phyloP scores from a whole-genome alignment of 2,329 filamentous ascomycete genomes.

The Juglanconis oblonga region DNA sequence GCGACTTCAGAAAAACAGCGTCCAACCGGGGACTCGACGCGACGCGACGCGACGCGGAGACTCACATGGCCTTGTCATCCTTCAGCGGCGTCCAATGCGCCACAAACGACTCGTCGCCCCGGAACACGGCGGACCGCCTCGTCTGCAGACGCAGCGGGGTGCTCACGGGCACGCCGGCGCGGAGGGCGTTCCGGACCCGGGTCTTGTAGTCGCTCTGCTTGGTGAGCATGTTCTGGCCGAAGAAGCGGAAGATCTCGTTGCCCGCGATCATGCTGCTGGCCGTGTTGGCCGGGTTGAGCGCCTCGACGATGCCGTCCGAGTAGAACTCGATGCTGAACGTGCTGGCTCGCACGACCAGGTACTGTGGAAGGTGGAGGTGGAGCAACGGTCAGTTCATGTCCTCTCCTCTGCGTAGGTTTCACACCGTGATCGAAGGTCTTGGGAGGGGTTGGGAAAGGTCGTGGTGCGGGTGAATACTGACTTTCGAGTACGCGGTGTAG shows the following conservation, averaged over 20 bases:
- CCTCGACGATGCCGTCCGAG: conserved; percentile 24
- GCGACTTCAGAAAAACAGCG: not conserved
- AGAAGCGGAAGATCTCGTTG: conserved; percentile 26
- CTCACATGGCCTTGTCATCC: conserved; percentile 19
- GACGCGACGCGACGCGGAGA: not conserved
- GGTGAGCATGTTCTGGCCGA: conserved; percentile 25
- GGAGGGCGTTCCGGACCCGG: conserved; percentile 18
- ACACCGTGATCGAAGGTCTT: too few species aligned
- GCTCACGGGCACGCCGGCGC: conserved; percentile 30
- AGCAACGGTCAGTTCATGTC: too few species aligned
- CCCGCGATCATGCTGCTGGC: conserved; percentile 21
- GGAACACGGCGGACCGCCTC: conserved; percentile 24
- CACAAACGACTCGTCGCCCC: conserved; percentile 24
- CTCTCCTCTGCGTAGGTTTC: too few species aligned
- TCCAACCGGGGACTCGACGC: not conserved
- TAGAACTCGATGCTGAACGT: conserved; percentile 25
- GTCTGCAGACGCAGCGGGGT: conserved; percentile 27
- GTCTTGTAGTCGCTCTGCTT: conserved; percentile 24
- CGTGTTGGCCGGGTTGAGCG: conserved; percentile 25
- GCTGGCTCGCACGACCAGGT: conserved; percentile 24
- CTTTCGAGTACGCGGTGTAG: conserved; percentile 27
- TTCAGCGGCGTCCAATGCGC: conserved; percentile 25
- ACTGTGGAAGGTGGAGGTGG: conserved; percentile 1
- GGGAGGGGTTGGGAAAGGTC: too few species aligned
- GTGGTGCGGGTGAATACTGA: not conserved